A percentile compares a stretch with the other conserved stretches of the same genome.
Evolutionary conservation across 1,139 yeast genomes (phyloP).

Genomic region (Yamadazyma aaseri): DNA sequence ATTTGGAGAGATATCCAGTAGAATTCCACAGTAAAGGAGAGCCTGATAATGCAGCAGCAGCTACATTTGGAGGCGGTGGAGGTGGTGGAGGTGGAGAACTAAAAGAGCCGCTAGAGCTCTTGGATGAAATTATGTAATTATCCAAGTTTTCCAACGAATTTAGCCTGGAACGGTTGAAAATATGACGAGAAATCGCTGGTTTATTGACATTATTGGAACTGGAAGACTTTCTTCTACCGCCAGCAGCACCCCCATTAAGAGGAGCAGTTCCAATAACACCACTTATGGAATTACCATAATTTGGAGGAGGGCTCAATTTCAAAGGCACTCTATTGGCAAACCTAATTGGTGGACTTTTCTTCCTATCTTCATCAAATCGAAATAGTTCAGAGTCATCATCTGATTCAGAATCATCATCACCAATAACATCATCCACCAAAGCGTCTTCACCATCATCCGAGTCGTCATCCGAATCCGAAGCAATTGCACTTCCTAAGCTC

Average conservation of each 20-base stretch:
- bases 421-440: conserved; percentile 14
- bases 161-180: conserved; percentile 41
- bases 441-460: conserved; percentile 44
- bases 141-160: conserved; percentile 46
- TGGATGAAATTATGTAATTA: conserved; percentile 41
- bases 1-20: conserved; percentile 18
- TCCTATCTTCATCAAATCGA: conserved; percentile 44
- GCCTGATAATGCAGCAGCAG: conserved; percentile 18
- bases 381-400: conserved; percentile 32
- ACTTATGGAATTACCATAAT: conserved; percentile 4
- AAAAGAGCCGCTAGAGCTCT: conserved; percentile 36
- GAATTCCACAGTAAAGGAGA: conserved; percentile 29
- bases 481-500: conserved; percentile 28
- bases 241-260: too few relatives aligned
- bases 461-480: conserved; percentile 49
- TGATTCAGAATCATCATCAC: conserved; percentile 22
- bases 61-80: conserved; percentile 17
- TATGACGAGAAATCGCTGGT: conserved; percentile 24
- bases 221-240: conserved; percentile 27
- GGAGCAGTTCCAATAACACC: conserved; percentile 4
- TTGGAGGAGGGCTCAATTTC: conserved; percentile 40
- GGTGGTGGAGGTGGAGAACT: conserved; percentile 40
- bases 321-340: conserved; percentile 48
- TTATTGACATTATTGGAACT: conserved; percentile 20
- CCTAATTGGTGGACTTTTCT: conserved; percentile 37